Conservation (phyloP, 1,284 basidiomycete genomes). For the Moesziomyces sp. region DNA sequence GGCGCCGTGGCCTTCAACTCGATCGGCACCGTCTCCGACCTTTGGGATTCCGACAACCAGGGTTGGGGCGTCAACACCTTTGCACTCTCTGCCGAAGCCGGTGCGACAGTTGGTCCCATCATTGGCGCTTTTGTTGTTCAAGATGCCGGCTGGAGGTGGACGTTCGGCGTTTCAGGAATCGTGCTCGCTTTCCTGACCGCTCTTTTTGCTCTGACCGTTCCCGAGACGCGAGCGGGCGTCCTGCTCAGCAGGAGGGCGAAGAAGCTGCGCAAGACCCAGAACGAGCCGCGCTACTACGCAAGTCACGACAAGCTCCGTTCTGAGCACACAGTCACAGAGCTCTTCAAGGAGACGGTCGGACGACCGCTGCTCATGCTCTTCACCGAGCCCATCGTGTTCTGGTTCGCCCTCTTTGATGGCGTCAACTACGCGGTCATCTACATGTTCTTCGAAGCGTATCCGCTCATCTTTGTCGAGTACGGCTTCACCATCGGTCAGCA, state of each 20-base stretch:
- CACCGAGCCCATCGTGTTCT: slow-evolving; percentile 65
- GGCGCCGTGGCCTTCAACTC: slow-evolving; percentile 57
- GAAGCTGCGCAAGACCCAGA: slow-evolving; percentile 63
- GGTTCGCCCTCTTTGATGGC: slow-evolving; percentile 60
- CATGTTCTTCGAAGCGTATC: slow-evolving; percentile 68
- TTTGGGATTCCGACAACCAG: slow-evolving; percentile 54
- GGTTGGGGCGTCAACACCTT: slow-evolving; percentile 59
- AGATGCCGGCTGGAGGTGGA: slow-evolving; percentile 53
- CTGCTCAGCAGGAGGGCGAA: slow-evolving; percentile 67
- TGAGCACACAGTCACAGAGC: slow-evolving; percentile 46
- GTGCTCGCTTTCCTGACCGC: slow-evolving; percentile 39
- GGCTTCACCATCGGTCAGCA: slow-evolving; percentile 44
- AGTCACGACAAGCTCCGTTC: slow-evolving; percentile 66
- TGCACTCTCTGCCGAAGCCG: slow-evolving; percentile 49
- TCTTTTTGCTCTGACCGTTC: slow-evolving; percentile 37
- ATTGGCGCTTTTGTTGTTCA: slow-evolving; percentile 47
- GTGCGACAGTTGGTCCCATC: slow-evolving; percentile 48
- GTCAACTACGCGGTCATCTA: slow-evolving; percentile 66
- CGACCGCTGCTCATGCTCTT: slow-evolving; percentile 60
- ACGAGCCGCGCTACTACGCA: slow-evolving; percentile 66
- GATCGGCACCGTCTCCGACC: slow-evolving; percentile 53
- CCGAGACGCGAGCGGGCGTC: slow-evolving; percentile 60
- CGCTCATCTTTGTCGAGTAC: slow-evolving; percentile 66
- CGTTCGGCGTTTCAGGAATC: slow-evolving; percentile 54
- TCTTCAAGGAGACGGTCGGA: slow-evolving; percentile 58